Base-by-base conservation (phyloP, 495 filamentous ascomycete species). In the Neurospora sp. region DNA sequence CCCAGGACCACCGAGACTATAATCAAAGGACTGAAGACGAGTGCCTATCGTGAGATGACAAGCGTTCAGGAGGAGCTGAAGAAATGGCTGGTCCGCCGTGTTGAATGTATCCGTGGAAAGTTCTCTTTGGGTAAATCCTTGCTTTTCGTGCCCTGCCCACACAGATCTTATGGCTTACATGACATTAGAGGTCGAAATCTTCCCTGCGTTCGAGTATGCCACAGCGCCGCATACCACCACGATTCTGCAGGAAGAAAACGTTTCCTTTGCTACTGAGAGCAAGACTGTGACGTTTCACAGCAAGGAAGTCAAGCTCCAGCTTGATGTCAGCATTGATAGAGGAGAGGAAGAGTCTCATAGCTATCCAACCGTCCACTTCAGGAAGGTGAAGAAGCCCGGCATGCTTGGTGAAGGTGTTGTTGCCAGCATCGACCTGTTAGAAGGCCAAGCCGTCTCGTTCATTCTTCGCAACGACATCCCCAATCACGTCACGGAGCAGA, bases 191-290 rank as follows among this genome's bases (percentile, higher is more conserved):
- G 82, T 92, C 16, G 87, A 92, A 73, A 76, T 93, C 16, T 92
- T 92, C 71, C 90, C 91, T 6, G 89, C 90, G 22, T 92, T 92
- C 74, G 87, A 89, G 70, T 93, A 92, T 78, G 90, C 89, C 4
- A 82, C 80, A 31, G 89, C 87, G 44, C 39, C 80, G 7, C 90
- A 92, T 75, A 86, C 80, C 1, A 86, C 86, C 18, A 83, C 83
- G 8, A 80, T 89, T 38, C 73, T 86, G 6, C 77, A 82, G 59
- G 78, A 78, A 1, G 77, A 83, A 14, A 78, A 81, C 42, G 76
- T 82, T 16, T 53, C 78, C 10, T 72, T 74, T 41, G 79, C 77
- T 5, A 71, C 80, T n/a, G 77, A 83, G 68, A 88, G 87, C 75
- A 89, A 91, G 80, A 86, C 85, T 0, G 84, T 89, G 3, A 86